Evolutionary conservation across 371 early-diverging fungal genomes (phyloP).

Genomic region (Mucor indicus): DNA sequence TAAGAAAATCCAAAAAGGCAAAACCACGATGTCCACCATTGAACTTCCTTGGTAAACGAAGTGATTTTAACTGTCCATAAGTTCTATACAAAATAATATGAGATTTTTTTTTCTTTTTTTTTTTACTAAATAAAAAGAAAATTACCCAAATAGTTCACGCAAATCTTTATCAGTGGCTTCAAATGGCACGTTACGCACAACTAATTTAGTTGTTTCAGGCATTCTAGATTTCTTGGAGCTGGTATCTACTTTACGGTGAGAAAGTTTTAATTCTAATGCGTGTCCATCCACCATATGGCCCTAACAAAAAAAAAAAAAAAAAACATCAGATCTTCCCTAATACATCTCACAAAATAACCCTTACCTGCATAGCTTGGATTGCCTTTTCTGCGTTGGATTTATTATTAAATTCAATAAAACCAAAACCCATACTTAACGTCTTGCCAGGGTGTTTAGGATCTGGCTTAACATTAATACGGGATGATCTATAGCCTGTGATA

Average conservation of each 20-base stretch:
- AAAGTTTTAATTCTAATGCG: constrained; percentile 82
- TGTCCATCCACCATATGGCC: constrained; percentile 83
- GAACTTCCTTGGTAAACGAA: constrained; percentile 95
- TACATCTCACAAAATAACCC: background rate
- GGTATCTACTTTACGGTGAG: constrained; percentile 52
- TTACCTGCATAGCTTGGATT: constrained; percentile 75
- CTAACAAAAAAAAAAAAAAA: constrained; percentile 16
- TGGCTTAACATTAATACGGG: constrained; percentile 75
- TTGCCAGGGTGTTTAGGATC: constrained; percentile 77
- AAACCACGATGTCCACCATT: constrained; percentile 97
- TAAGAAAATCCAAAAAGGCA: constrained; percentile 96
- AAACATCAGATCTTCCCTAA: background rate
- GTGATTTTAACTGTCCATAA: constrained; percentile 91
- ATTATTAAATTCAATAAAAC: constrained; percentile 89
- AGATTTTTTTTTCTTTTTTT: background rate
- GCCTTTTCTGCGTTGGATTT: constrained; percentile 80
- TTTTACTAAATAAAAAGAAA: background rate
- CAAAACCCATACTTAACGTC: constrained; percentile 92
- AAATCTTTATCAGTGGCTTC: constrained; percentile 97
- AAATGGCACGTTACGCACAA: constrained; percentile 98
- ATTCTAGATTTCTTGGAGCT: constrained; percentile 30
- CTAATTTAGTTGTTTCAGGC: constrained; percentile 75
- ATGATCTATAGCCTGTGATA: constrained; percentile 73
- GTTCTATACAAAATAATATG: constrained; percentile 43
- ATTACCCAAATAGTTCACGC: constrained; percentile 81